Evolutionary conservation across 306 rosid species (phyloP).

Genomic region (Glycine tomentella): DNA sequence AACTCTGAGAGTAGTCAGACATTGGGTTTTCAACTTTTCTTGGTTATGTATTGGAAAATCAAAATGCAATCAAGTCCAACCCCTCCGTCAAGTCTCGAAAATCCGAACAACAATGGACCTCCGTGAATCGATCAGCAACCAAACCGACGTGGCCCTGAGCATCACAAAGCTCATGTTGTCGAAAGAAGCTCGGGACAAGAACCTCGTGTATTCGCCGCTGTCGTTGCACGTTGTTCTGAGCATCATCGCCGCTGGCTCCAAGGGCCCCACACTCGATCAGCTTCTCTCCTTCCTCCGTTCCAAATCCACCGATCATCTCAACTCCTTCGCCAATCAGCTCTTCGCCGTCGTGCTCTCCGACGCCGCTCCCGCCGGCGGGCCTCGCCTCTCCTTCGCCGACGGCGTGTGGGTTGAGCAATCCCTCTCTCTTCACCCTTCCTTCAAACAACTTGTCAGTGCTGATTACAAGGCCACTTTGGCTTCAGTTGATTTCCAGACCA

Average conservation of each 20-base stretch:
- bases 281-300: slow-evolving; percentile 79
- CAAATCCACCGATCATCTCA: slow-evolving; percentile 66
- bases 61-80: too few relatives aligned
- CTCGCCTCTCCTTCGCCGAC: slow-evolving; percentile 65
- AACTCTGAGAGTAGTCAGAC: too few relatives aligned
- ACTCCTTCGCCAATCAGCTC: slow-evolving; percentile 67
- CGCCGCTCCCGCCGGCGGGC: slow-evolving; percentile 74
- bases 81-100: too few relatives aligned
- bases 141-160: slow-evolving; percentile 59
- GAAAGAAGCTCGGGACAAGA: slow-evolving; percentile 50
- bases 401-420: slow-evolving; percentile 74
- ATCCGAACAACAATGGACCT: slow-evolving; percentile 52
- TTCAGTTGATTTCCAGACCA: slow-evolving; percentile 68
- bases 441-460: slow-evolving; percentile 64
- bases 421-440: slow-evolving; percentile 67
- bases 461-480: slow-evolving; percentile 61
- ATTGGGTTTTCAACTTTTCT: too few relatives aligned
- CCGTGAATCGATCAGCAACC: slow-evolving; percentile 57
- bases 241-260: slow-evolving; percentile 73
- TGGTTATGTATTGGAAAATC: too few relatives aligned
- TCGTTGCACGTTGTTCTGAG: slow-evolving; percentile 76
- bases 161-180: slow-evolving; percentile 62
- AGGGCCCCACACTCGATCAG: slow-evolving; percentile 72
- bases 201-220: slow-evolving; percentile 77
- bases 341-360: slow-evolving; percentile 65